phyloP scores from a whole-genome alignment of 768 basidiomycete species.

The Hypsizygus marmoreus region DNA sequence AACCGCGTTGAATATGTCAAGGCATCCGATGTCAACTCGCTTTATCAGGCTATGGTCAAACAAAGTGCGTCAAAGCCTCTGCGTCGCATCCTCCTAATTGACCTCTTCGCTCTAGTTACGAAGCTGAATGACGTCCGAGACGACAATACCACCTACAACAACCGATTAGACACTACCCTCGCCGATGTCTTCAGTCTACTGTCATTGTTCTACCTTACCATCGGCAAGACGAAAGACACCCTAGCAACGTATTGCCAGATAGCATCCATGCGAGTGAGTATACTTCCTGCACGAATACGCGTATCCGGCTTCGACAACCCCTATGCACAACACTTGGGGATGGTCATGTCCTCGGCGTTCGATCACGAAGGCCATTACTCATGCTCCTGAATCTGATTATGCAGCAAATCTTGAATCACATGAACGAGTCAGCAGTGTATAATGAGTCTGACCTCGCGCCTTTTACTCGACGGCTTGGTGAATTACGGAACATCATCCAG shows the following conservation, averaged over 20 bases:
- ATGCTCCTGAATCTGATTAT: constrained; percentile 20
- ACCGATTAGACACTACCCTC: constrained; percentile 92
- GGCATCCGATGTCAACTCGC: constrained; percentile 86
- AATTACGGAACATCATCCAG: constrained; percentile 84
- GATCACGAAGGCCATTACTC: constrained; percentile 11
- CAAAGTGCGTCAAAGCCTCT: too few species aligned
- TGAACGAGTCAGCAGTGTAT: constrained; percentile 95
- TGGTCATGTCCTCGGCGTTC: neutral
- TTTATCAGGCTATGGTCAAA: constrained; percentile 92
- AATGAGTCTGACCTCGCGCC: constrained; percentile 89
- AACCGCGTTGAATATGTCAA: constrained; percentile 92
- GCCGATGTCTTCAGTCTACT: constrained; percentile 95
- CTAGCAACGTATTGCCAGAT: constrained; percentile 97
- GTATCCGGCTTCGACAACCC: constrained; percentile 8
- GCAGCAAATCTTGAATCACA: constrained; percentile 92
- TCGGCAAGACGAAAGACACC: constrained; percentile 92
- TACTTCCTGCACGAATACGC: neutral
- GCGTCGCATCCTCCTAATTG: too few species aligned
- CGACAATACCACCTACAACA: constrained; percentile 72
- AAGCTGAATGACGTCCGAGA: constrained; percentile 90
- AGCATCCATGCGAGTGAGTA: constrained; percentile 91
- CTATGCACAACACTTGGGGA: neutral
- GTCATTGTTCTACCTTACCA: constrained; percentile 96
- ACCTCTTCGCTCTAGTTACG: constrained; percentile 63
- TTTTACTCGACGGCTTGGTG: constrained; percentile 78